Evolutionary conservation across 2,329 filamentous ascomycete species (phyloP), one percentile per base, ranked within the genome.

Genomic region (Myriosclerotinia duriaeana): DNA sequence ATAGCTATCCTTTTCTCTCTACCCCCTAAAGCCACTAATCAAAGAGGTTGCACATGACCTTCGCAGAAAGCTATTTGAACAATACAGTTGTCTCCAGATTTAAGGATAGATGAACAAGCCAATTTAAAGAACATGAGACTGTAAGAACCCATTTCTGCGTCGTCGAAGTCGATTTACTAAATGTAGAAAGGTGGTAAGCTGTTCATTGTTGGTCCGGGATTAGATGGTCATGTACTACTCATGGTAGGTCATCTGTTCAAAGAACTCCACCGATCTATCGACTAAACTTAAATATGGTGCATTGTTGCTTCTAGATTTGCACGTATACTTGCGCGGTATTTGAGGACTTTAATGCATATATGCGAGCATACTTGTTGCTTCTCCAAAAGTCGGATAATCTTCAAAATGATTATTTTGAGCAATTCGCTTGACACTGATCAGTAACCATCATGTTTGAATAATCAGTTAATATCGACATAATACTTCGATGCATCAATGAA

Each of bases 1-100:
- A 44, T 8, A 50, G 46, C n/a, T 48, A 5, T 9, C 2, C 6
- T 22, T 7, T n/a, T 42, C 42, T 48, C 11, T 36, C 8, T 22
- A 12, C 6, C 0, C 8, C 9, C 4, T 3, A 3, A 5, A 7
- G 20, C 9, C n/a, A 3, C 11, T 26, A 12, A 12, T 26, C n/a
- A 1, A 46, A 22, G 12, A 38, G 9, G 1, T 48, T 14, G 14
- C 26, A 48, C 11, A 17, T 36, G 3, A 15, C 8, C 14, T n/a
- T n/a, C 40, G 34, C 17, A 9, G 6, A n/a, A 0, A 36, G 26
- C 11, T 12, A 12, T 5, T n/a, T 1, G 9, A 20, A 20, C 3
- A 12, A 44, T 9, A 2, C 5, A 12, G 4, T 5, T 34, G 6
- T 34, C 30, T 34, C 30, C 30, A 3, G 30, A 34, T 3, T 34